Evolutionary conservation across 73 alveolate species (phyloP).

Genomic region (Breviolum minutum): DNA sequence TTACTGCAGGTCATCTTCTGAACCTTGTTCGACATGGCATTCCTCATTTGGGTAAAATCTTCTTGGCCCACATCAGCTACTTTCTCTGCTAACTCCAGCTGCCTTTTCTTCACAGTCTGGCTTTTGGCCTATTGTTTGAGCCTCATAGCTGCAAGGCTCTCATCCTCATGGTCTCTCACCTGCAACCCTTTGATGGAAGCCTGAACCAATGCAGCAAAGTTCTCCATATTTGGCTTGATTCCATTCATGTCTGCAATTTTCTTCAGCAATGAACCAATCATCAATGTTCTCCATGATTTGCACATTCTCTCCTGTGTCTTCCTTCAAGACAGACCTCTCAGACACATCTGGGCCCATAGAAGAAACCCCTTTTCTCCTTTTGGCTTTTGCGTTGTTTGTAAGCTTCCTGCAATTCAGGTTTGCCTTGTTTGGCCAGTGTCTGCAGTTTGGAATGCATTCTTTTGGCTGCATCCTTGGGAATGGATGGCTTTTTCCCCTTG

Average conservation of each 20-base stretch:
- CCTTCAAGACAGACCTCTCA: neutral
- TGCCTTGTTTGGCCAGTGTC: slow-evolving; percentile 16
- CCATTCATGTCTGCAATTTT: slow-evolving; percentile 2
- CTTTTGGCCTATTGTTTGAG: neutral
- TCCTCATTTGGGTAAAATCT: slow-evolving; percentile 2
- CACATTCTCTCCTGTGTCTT: neutral
- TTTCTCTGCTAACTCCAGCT: neutral
- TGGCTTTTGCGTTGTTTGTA: neutral
- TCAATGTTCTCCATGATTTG: neutral
- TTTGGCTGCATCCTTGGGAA: slow-evolving; percentile 26
- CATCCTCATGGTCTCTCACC: slow-evolving; percentile 24
- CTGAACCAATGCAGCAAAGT: neutral
- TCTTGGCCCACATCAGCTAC: neutral
- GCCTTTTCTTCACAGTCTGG: neutral
- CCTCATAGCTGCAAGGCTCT: neutral
- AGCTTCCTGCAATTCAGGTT: neutral
- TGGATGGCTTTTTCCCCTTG: neutral
- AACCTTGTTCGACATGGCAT: neutral
- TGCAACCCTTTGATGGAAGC: neutral
- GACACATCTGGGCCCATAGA: slow-evolving; percentile 14
- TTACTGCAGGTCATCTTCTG: slow-evolving; percentile 20
- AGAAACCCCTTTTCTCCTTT: neutral
- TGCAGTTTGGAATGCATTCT: slow-evolving; percentile 10
- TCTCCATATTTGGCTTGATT: neutral
- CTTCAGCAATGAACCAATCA: slow-evolving; percentile 44